A percentile compares a stretch with the other conserved stretches of the same genome.
Evolutionary conservation across 768 basidiomycete genomes (phyloP).

Genomic region (Boletus patriciae): DNA sequence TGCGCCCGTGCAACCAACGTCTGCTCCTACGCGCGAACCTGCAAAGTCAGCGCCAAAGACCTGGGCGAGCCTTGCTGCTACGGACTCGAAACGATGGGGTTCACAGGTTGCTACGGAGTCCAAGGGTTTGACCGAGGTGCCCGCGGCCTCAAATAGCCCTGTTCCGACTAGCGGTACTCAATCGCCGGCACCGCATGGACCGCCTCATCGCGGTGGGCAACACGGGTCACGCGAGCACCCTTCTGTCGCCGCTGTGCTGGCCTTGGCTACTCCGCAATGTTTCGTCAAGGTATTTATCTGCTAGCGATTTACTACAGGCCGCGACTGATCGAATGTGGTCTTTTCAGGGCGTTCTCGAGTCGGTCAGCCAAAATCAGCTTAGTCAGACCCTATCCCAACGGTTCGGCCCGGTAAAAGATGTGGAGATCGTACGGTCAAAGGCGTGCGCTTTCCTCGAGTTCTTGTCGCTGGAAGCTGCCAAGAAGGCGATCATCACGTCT

Average conservation of each 20-base stretch:
- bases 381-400: conserved; percentile 49
- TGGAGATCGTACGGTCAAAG: conserved; percentile 85
- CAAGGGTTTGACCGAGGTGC: conserved; percentile 71
- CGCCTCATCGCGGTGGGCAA: conserved; percentile 34
- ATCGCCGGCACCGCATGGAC: conserved; percentile 33
- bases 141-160: conserved; percentile 38
- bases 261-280: conserved; percentile 71
- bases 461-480: conserved; percentile 70
- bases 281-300: conserved; percentile 79
- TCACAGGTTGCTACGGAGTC: conserved; percentile 74
- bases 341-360: conserved; percentile 68
- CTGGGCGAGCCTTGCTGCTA: conserved; percentile 91
- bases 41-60: conserved; percentile 62
- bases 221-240: conserved; percentile 45
- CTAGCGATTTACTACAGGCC: neutral
- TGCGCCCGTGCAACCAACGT: conserved; percentile 28
- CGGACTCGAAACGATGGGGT: conserved; percentile 84
- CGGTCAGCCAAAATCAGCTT: conserved; percentile 54
- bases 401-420: conserved; percentile 82
- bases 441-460: conserved; percentile 97
- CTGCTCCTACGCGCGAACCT: conserved; percentile 35
- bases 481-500: conserved; percentile 77
- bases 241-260: conserved; percentile 53
- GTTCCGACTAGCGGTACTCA: conserved; percentile 43
- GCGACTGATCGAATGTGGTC: conserved; percentile 1